Evolutionary conservation across 352 stramenopile genomes (phyloP).

Genomic region (Phytophthora tubulina): DNA sequence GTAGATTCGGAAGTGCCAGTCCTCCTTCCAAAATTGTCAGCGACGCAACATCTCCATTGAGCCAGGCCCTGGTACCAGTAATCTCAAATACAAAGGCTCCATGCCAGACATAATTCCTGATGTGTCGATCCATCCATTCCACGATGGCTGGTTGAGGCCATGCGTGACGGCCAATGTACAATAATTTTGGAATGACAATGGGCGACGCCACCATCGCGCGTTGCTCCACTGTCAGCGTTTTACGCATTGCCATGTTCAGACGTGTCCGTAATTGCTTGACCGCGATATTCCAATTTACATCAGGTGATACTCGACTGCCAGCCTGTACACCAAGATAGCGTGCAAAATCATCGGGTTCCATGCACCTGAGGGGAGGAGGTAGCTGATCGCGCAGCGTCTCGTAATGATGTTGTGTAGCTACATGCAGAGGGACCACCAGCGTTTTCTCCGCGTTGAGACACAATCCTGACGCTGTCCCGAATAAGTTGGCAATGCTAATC

Average conservation of each 20-base stretch:
- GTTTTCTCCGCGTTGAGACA: not conserved
- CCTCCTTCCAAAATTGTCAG: not conserved
- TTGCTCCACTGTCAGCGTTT: constrained; percentile 11
- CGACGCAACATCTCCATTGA: not conserved
- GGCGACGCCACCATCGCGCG: not conserved
- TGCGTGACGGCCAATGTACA: constrained; percentile 8
- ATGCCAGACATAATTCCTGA: constrained; percentile 14
- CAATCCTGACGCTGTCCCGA: not conserved
- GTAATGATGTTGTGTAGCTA: too few relatives aligned
- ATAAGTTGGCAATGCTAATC: not conserved
- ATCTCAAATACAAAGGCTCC: not conserved
- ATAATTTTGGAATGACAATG: constrained; percentile 7
- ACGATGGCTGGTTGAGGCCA: not conserved
- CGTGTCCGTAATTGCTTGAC: not conserved
- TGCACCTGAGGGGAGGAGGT: not conserved
- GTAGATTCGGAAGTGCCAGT: not conserved
- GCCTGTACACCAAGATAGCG: constrained; percentile 6
- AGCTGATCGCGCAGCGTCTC: too few relatives aligned
- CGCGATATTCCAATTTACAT: not conserved
- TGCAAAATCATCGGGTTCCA: too few relatives aligned
- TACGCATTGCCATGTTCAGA: not conserved
- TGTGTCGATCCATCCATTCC: not conserved
- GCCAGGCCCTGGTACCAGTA: not conserved
- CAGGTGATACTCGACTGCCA: not conserved
- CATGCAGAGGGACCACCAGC: not conserved